These are phyloP conservation scores for Mimosa bimucronata DNA, from an alignment of 306 rosid genomes.

Conservation along the genomic window DNA sequence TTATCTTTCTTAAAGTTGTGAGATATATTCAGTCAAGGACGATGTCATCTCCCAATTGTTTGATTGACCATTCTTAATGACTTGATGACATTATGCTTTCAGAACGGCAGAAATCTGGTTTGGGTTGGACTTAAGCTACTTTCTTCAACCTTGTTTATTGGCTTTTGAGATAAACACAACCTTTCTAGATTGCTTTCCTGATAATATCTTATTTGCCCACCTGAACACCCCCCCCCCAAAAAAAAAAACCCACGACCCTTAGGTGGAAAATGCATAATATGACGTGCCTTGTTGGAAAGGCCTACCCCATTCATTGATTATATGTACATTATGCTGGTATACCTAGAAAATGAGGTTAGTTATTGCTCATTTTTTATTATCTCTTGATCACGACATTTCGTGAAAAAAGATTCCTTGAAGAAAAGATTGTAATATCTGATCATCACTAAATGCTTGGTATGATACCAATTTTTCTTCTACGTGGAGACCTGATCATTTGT, in stretches of 20 bases:
- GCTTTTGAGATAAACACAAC: not conserved
- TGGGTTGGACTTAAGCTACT: not conserved
- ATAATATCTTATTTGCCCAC: conserved; percentile 13
- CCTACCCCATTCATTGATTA: not conserved
- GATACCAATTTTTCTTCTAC: conserved; percentile 6
- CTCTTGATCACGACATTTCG: conserved; percentile 9
- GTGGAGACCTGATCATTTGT: conserved; percentile 14
- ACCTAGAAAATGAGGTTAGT: conserved; percentile 3
- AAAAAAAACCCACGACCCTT: too few relatives aligned
- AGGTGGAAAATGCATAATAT: conserved; percentile 5
- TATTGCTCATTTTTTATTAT: conserved; percentile 16
- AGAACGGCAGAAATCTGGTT: not conserved
- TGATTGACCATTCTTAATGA: not conserved
- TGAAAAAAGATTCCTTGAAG: not conserved
- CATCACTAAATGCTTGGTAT: conserved; percentile 12
- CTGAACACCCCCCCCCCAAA: too few relatives aligned
- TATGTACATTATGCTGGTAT: conserved; percentile 19
- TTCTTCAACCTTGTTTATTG: not conserved
- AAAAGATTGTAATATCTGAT: not conserved
- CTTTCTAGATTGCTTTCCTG: conserved; percentile 14
- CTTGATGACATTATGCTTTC: not conserved
- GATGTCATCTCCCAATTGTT: not conserved
- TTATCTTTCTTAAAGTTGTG: not conserved
- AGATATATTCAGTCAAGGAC: not conserved
- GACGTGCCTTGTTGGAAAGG: not conserved